A percentile compares a stretch with the other conserved stretches of the same genome.
These are phyloP conservation scores for Excoecaria cochinchinensis DNA, from an alignment of 345 rosid genomes.

Conservation along the genomic window DNA sequence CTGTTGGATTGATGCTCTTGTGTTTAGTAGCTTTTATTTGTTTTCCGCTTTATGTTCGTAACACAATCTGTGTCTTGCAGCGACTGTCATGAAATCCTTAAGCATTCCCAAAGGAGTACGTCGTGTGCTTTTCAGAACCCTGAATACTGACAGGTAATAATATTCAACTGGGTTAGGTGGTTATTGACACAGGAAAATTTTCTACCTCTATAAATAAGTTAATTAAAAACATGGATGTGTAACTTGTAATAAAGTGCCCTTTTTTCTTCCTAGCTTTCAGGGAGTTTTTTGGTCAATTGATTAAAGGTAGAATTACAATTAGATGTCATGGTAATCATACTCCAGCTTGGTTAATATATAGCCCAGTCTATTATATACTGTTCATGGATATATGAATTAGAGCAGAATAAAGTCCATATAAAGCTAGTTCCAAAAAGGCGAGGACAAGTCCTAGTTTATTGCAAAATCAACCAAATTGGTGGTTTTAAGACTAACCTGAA, in stretches of 20 bases:
- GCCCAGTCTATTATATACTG: too few relatives aligned
- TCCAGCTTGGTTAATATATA: too few relatives aligned
- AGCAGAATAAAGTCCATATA: too few relatives aligned
- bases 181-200: not conserved
- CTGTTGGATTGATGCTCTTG: not conserved
- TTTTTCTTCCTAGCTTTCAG: not conserved
- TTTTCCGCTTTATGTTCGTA: not conserved
- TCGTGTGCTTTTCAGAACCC: conserved; percentile 82
- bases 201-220: not conserved
- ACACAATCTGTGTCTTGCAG: conserved; percentile 32
- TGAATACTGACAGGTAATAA: conserved; percentile 73
- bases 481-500: too few relatives aligned
- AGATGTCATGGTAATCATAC: too few relatives aligned
- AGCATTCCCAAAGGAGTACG: conserved; percentile 74
- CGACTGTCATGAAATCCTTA: conserved; percentile 79
- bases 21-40: not conserved
- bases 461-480: too few relatives aligned
- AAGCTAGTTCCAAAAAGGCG: too few relatives aligned
- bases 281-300: not conserved
- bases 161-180: not conserved
- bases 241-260: not conserved
- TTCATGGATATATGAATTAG: too few relatives aligned
- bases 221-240: not conserved
- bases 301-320: not conserved
- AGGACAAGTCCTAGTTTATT: too few relatives aligned